Evolutionary conservation across 2,329 filamentous ascomycete genomes (phyloP), one percentile per base, ranked within the genome.

Genomic region (Aspergillus carbonarius): DNA sequence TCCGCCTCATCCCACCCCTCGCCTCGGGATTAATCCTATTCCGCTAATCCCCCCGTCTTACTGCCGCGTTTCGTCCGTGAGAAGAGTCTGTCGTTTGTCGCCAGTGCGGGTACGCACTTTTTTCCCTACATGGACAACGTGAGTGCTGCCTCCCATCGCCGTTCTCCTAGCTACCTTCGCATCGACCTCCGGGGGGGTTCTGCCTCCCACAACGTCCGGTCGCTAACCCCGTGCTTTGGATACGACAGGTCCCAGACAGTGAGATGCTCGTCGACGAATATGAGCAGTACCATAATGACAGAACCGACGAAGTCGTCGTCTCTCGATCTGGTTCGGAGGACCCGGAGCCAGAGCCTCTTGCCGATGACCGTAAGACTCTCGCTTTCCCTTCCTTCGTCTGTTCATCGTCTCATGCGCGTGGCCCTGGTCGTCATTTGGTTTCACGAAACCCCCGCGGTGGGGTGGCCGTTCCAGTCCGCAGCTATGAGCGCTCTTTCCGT

Each of bases 191-290:
- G 27, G 25, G 25, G 49, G 12, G 25, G 13, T 25, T 25, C 47
- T 25, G 30, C 39, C 10, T 17, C 18, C 25, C 20, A 37, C 37
- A 27, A 10, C n/a, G 27, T 51, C 32, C 39, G 13, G 39, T 48
- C 20, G 13, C 62, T 60, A 50, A 64, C 54, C 48, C 35, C 46
- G 46, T 72, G 55, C 59, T 13, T 30, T 15, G 51, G 62, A 42
- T 54, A 60, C 57, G 66, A 47, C 72, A 86, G 84, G 78, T 85
- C 69, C 67, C 74, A 64, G 83, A 82, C 66, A 84, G 80, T 75
- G 85, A 87, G 68, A 86, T 87, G 83, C 78, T 87, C 72, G 80
- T 87, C 67, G 84, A 87, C 68, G 77, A 79, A 60, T 78, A 79
- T 64, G 79, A 80, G 55, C 77, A 83, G 63, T 85, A 85, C 70